Conservation (phyloP, 1,139 yeast genomes). For the Taphrina wiesneri region DNA sequence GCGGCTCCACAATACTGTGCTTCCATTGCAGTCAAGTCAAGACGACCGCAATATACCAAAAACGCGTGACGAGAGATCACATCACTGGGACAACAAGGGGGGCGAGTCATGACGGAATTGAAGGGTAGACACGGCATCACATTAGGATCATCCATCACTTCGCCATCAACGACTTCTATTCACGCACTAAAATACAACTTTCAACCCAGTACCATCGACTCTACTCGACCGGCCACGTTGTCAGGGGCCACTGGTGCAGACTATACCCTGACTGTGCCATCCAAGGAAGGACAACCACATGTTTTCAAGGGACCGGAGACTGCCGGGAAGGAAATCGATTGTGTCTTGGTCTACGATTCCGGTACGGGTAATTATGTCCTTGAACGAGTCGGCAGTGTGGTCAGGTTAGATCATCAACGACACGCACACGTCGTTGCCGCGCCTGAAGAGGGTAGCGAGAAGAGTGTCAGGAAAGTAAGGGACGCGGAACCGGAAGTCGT, state of each 20-base stretch:
- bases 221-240: background rate
- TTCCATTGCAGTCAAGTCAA: no score
- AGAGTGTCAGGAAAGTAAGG: background rate
- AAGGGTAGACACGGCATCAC: background rate
- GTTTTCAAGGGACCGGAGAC: slow-evolving; percentile 38
- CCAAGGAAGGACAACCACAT: slow-evolving; percentile 2
- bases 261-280: slow-evolving; percentile 9
- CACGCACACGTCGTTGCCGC: background rate
- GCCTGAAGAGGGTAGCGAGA: background rate
- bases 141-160: background rate
- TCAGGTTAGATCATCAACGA: slow-evolving; percentile 24
- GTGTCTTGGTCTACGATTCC: slow-evolving; percentile 39
- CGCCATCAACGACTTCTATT: background rate
- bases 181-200: slow-evolving; percentile 16
- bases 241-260: slow-evolving; percentile 12
- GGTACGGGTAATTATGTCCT: slow-evolving; percentile 28
- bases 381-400: slow-evolving; percentile 7
- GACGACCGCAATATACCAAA: no score
- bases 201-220: slow-evolving; percentile 24
- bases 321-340: slow-evolving; percentile 38
- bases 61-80: no score
- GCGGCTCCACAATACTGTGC: background rate
- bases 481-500: background rate
- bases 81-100: no score
- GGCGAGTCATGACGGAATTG: background rate